These are phyloP conservation scores for Cercospora berteroae DNA, from an alignment of 2,329 filamentous ascomycete species.

Conservation along the genomic window DNA sequence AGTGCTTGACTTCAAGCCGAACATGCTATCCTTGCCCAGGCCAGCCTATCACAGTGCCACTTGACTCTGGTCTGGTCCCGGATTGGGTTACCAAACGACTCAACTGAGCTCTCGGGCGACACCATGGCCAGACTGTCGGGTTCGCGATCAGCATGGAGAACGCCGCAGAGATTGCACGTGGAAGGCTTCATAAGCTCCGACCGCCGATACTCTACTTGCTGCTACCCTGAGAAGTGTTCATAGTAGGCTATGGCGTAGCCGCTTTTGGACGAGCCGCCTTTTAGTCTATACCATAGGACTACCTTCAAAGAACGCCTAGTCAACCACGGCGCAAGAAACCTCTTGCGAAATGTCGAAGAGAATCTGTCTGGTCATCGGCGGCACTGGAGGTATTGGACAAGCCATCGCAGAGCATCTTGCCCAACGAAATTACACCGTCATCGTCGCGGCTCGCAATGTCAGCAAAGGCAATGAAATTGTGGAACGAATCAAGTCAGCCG, in stretches of 20 bases:
- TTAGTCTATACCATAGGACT: background rate
- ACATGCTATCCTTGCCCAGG: background rate
- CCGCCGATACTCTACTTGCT: background rate
- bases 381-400: background rate
- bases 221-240: background rate
- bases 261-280: background rate
- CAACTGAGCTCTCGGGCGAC: background rate
- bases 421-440: background rate
- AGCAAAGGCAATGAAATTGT: background rate
- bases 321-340: background rate
- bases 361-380: background rate
- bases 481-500: background rate
- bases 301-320: background rate
- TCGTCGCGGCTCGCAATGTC: background rate
- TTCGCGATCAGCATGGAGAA: background rate
- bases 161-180: background rate
- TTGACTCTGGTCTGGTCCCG: background rate
- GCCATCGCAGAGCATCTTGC: background rate
- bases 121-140: background rate
- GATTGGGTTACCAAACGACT: background rate
- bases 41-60: background rate
- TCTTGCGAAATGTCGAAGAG: background rate
- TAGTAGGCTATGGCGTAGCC: background rate
- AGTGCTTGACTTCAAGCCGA: background rate
- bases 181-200: background rate